These are phyloP conservation scores for Quercus rubra DNA, from an alignment of 306 rosid genomes.

Conservation along the genomic window DNA sequence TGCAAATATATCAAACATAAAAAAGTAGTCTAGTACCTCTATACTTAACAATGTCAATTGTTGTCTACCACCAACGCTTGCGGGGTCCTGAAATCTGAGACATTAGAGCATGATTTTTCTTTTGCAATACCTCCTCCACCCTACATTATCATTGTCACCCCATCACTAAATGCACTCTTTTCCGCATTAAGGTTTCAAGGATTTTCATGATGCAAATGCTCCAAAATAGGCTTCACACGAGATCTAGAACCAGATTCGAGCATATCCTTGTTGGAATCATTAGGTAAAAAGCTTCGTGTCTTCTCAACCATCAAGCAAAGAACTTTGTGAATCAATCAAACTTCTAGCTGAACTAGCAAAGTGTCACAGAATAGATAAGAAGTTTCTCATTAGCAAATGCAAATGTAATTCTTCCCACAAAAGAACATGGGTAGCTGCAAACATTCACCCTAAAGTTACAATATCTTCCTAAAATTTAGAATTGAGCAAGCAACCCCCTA, in stretches of 20 bases:
- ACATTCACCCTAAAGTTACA: too few species aligned
- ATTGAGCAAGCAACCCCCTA: too few species aligned
- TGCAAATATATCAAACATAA: background rate
- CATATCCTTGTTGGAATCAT: conserved; percentile 13
- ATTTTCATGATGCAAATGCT: conserved; percentile 19
- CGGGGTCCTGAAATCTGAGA: conserved; percentile 44
- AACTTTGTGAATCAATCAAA: conserved; percentile 23
- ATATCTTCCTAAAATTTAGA: too few species aligned
- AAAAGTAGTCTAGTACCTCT: conserved; percentile 39
- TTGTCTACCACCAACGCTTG: conserved; percentile 74
- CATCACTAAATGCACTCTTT: conserved; percentile 22
- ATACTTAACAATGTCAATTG: conserved; percentile 79
- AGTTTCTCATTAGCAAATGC: background rate
- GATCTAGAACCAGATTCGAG: conserved; percentile 11
- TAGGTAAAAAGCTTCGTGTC: conserved; percentile 1
- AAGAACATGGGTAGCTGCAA: background rate
- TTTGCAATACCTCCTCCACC: conserved; percentile 34
- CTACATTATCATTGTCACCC: conserved; percentile 2
- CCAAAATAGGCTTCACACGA: conserved; percentile 27
- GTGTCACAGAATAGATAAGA: background rate
- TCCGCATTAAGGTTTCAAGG: conserved; percentile 28
- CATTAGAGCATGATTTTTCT: conserved; percentile 29
- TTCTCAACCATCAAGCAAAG: conserved; percentile 30
- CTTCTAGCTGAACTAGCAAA: conserved; percentile 27
- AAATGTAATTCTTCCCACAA: conserved; percentile 3